Evolutionary conservation across 208 protist genomes (phyloP).

Genomic region (Leishmania major): DNA sequence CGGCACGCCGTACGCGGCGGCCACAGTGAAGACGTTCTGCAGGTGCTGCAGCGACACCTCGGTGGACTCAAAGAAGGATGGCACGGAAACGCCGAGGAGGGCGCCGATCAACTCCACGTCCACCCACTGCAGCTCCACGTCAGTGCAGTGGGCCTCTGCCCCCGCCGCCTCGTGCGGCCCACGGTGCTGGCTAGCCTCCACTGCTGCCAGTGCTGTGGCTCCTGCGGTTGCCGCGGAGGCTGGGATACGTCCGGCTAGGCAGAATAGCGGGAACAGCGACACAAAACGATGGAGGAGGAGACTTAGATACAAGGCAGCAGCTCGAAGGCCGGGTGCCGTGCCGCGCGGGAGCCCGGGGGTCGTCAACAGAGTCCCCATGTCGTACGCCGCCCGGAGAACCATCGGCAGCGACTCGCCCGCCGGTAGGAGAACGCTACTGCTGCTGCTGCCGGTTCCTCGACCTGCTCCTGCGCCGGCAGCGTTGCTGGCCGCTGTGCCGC

Average conservation of each 20-base stretch:
- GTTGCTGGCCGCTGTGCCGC: not conserved
- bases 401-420: conserved; percentile 49
- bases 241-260: conserved; percentile 21
- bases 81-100: conserved; percentile 63
- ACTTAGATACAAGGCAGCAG: conserved; percentile 65
- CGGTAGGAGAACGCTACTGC: conserved; percentile 40
- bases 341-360: conserved; percentile 43
- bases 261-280: conserved; percentile 76
- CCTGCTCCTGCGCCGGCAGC: no score
- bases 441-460: not conserved
- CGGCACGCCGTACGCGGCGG: conserved; percentile 53
- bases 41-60: conserved; percentile 63
- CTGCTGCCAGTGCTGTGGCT: not conserved
- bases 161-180: not conserved
- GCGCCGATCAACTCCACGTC: conserved; percentile 68
- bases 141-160: not conserved
- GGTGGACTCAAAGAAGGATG: conserved; percentile 74
- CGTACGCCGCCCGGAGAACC: conserved; percentile 73
- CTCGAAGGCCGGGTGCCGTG: conserved; percentile 35
- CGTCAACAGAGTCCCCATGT: conserved; percentile 50
- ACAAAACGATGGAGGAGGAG: conserved; percentile 69
- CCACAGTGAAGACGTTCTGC: conserved; percentile 74
- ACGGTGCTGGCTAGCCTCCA: not conserved
- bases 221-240: not conserved
- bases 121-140: conserved; percentile 74